Evolutionary conservation across 768 basidiomycete genomes (phyloP).

Genomic region (Daedaleopsis sinensis): DNA sequence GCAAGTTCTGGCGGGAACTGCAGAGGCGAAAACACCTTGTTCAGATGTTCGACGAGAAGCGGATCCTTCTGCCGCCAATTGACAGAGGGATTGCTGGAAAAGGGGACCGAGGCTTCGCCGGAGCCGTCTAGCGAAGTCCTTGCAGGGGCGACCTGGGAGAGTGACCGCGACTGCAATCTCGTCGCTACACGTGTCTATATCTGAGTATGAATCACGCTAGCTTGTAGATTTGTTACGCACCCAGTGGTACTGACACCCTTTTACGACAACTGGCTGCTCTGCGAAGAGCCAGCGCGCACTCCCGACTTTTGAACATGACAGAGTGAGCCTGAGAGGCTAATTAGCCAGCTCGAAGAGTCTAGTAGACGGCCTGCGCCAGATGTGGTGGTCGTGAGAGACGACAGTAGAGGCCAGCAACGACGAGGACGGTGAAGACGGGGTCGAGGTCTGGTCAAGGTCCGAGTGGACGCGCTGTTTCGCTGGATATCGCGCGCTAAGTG

Average conservation of each 20-base stretch:
- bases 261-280: constrained; percentile 11
- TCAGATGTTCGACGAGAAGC: constrained; percentile 54
- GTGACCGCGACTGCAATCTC: constrained; percentile 3
- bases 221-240: constrained; percentile 1
- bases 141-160: neutral
- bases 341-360: neutral
- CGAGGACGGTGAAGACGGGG: constrained; percentile 7
- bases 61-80: constrained; percentile 15
- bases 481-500: neutral
- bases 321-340: neutral
- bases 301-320: constrained; percentile 16
- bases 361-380: too few relatives aligned
- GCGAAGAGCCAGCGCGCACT: constrained; percentile 19
- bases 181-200: neutral
- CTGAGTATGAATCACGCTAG: neutral
- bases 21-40: constrained; percentile 64
- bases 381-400: neutral
- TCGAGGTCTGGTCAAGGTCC: neutral
- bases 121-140: neutral
- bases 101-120: neutral
- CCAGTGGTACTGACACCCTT: constrained; percentile 14
- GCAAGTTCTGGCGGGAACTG: constrained; percentile 74
- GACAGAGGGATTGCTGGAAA: constrained; percentile 7
- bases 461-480: too few relatives aligned
- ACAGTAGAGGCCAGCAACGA: neutral